Conservation (phyloP, 352 stramenopile species). For the Aphanomyces astaci region DNA sequence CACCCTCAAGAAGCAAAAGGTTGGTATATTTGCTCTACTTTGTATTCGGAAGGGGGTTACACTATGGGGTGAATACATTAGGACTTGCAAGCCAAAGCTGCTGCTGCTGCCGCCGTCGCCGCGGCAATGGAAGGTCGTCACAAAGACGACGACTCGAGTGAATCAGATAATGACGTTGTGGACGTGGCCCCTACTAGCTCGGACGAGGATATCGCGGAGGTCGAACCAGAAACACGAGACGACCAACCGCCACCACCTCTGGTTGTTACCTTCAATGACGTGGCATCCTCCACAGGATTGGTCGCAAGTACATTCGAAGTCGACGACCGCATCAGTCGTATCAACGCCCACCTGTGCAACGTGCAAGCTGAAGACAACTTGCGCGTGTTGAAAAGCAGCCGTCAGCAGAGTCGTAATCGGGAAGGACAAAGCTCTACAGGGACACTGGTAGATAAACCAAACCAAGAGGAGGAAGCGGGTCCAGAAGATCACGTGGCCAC, state of each 20-base stretch:
- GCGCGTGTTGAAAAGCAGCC: neutral
- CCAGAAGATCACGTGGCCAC: too few species aligned
- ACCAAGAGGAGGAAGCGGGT: too few species aligned
- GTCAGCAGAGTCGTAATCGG: too few species aligned
- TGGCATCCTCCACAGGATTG: neutral
- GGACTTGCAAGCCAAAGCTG: neutral
- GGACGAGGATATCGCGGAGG: constrained; percentile 19
- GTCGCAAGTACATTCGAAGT: neutral
- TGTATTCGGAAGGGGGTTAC: constrained; percentile 18
- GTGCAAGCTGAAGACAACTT: constrained; percentile 12
- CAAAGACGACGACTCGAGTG: constrained; percentile 28
- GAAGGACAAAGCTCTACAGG: too few species aligned
- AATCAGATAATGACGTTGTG: constrained; percentile 59
- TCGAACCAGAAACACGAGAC: neutral
- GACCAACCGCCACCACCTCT: neutral
- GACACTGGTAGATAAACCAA: too few species aligned
- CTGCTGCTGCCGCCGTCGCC: neutral
- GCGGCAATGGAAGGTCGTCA: neutral
- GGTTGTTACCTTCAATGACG: too few species aligned
- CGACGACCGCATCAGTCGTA: constrained; percentile 8
- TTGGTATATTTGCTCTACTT: neutral
- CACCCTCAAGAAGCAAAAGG: constrained; percentile 37
- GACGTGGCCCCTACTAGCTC: constrained; percentile 27
- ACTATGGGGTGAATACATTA: constrained; percentile 17
- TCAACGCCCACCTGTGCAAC: constrained; percentile 8